Base-by-base conservation (phyloP, 257 asterid genomes). In the Eustoma russellianum region DNA sequence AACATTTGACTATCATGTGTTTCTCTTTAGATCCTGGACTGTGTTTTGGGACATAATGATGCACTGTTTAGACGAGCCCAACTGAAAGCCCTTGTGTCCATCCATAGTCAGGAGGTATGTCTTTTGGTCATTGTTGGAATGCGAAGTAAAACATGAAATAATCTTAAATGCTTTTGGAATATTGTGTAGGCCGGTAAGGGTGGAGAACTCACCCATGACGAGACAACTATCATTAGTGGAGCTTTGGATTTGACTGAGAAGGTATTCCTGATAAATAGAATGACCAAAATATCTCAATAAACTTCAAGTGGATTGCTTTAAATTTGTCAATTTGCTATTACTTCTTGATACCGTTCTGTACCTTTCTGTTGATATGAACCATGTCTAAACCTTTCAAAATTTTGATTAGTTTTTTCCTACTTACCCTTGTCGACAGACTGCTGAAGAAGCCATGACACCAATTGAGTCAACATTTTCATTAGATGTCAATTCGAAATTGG, bases 381-480 rank as follows among this genome's bases (percentile, higher is more conserved):
- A 19, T 19, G 3, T 1, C 28, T 19, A 4, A 24, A 24, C 30
- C 19, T 46, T 30, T 13, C 40, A 24, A 24, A 24, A 3, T 28
- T 17, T 33, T 30, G 33, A 24, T 46, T 57, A 3, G 54, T 4
- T 50, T 55, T 33, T 24, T 47, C 57, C 46, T 56, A 14, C 50
- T 70, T 64, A 12, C 55, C 49, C 53, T 67, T 74, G 62, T 63
- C 19, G 62, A 66, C 77, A 92, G 99, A 88, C 93, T 62, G 99
- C 99, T 65, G 99, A 88, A 79, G 97, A 83, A 69, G 99, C 99
- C 67, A 88, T 92, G 97, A 92, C 99, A 2, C 97, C 99, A 47
- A 88, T 92, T 52, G 97, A 92, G 79, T 92, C 99, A 48, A 92
- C 97, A 41, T 92, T 92, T 75, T 92, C 97, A 11, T 66, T 92